These are phyloP conservation scores for Plectosphaerella plurivora DNA, from an alignment of 2,329 filamentous ascomycete species.

Conservation along the genomic window DNA sequence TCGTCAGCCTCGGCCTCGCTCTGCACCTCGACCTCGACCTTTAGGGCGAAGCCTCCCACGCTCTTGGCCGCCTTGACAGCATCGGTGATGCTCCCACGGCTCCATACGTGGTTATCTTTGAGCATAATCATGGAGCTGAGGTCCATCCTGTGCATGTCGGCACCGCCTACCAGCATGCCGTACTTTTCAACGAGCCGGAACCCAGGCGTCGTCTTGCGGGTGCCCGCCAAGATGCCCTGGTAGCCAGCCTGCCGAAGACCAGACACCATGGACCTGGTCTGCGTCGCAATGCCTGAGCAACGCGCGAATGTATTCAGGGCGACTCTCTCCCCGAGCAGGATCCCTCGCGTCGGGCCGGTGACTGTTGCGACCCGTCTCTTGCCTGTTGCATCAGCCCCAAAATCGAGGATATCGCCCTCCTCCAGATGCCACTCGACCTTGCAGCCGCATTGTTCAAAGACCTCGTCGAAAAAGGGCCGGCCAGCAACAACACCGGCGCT, in stretches of 20 bases:
- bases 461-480: constrained; percentile 91
- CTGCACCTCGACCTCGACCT: constrained; percentile 95
- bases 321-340: constrained; percentile 89
- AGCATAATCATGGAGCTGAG: constrained; percentile 95
- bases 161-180: constrained; percentile 90
- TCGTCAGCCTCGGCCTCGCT: constrained; percentile 84
- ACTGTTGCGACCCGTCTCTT: constrained; percentile 74
- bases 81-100: constrained; percentile 76
- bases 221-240: constrained; percentile 81
- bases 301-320: constrained; percentile 86
- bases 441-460: constrained; percentile 87
- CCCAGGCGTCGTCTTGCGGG: constrained; percentile 93
- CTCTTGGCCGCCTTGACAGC: constrained; percentile 81
- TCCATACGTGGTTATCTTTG: constrained; percentile 98
- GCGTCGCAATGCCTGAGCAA: constrained; percentile 86
- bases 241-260: constrained; percentile 66
- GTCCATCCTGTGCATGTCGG: constrained; percentile 88
- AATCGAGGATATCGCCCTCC: constrained; percentile 68
- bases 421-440: constrained; percentile 81
- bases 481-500: constrained; percentile 81
- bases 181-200: constrained; percentile 98
- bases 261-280: constrained; percentile 49
- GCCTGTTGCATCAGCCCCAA: constrained; percentile 27
- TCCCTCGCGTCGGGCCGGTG: constrained; percentile 69
- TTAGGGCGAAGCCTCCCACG: constrained; percentile 83